Percentiles rank a stretch among this genome's conserved stretches.
Conservation (phyloP, 2,329 filamentous ascomycete species). For the Aureobasidium mangrovei region DNA sequence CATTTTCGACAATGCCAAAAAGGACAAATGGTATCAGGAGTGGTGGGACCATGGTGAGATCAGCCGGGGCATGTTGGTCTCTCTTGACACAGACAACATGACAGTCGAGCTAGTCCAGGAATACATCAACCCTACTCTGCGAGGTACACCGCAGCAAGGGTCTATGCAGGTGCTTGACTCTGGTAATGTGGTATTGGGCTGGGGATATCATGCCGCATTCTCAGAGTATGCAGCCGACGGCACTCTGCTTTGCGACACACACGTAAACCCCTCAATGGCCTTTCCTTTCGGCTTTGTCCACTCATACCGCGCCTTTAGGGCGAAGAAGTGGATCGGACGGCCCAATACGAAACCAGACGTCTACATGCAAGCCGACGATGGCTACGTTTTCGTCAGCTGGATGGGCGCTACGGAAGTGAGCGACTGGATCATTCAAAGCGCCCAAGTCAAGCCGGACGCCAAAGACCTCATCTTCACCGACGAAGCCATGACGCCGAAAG, state of each 20-base stretch:
- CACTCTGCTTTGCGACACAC: conserved; percentile 43
- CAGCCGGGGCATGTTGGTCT: conserved; percentile 22
- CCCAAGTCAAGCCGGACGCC: not conserved
- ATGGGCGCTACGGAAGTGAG: conserved; percentile 17
- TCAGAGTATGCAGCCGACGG: conserved; percentile 38
- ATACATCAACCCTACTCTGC: conserved; percentile 21
- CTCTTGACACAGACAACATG: conserved; percentile 21
- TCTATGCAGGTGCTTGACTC: conserved; percentile 43
- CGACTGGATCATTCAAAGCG: conserved; percentile 15
- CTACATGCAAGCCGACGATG: conserved; percentile 29
- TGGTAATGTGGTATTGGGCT: conserved; percentile 49
- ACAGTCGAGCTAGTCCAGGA: conserved; percentile 21
- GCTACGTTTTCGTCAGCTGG: conserved; percentile 21
- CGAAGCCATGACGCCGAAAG: conserved; percentile 19
- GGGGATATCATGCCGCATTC: conserved; percentile 37
- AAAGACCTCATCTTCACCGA: not conserved
- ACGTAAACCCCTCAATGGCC: conserved; percentile 31
- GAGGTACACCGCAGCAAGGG: conserved; percentile 42
- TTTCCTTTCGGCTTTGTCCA: conserved; percentile 30
- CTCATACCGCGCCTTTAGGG: conserved; percentile 44
- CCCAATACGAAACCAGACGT: conserved; percentile 11
- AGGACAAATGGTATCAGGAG: not conserved
- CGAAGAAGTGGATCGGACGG: conserved; percentile 8
- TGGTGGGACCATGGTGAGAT: not conserved
- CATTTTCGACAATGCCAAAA: conserved; percentile 18